Percentiles rank a stretch among this genome's conserved stretches.
phyloP scores from a whole-genome alignment of 2,329 filamentous ascomycete genomes.

The Cytospora chrysosperma region DNA sequence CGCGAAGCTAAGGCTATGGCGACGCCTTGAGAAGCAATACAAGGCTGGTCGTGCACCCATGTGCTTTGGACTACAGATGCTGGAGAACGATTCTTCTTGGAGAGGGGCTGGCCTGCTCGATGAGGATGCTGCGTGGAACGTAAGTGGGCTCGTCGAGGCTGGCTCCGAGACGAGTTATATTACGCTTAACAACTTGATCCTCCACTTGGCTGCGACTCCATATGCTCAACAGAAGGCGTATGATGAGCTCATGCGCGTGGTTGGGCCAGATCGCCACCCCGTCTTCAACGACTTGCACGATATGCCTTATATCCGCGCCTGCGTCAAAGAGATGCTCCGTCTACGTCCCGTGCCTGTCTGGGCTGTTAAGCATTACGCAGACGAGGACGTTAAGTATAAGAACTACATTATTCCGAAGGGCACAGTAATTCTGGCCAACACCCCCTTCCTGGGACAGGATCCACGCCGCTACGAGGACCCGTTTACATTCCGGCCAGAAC shows the following conservation, averaged over 20 bases:
- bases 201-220: slow-evolving; percentile 26
- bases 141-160: slow-evolving; percentile 36
- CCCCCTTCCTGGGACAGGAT: slow-evolving; percentile 29
- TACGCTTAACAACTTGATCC: slow-evolving; percentile 33
- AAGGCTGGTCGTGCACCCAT: slow-evolving; percentile 4
- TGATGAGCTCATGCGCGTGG: slow-evolving; percentile 40
- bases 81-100: slow-evolving; percentile 26
- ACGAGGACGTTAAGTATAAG: slow-evolving; percentile 44
- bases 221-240: slow-evolving; percentile 41
- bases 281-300: slow-evolving; percentile 31
- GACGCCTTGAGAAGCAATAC: slow-evolving; percentile 1
- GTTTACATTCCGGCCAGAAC: slow-evolving; percentile 25
- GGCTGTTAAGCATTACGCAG: slow-evolving; percentile 43
- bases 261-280: slow-evolving; percentile 34
- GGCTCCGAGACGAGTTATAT: slow-evolving; percentile 40
- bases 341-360: slow-evolving; percentile 27
- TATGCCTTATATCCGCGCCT: slow-evolving; percentile 26
- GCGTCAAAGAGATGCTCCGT: slow-evolving; percentile 16
- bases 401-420: slow-evolving; percentile 45
- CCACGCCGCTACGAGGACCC: slow-evolving; percentile 26
- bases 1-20: slow-evolving; percentile 1
- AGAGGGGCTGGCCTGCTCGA: slow-evolving; percentile 28
- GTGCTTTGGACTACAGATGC: slow-evolving; percentile 6
- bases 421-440: slow-evolving; percentile 40
- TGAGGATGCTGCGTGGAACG: slow-evolving; percentile 30